A percentile compares a stretch with the other conserved stretches of the same genome.
Conservation (phyloP, 139 green algal genomes). For the Ettlia oleoabundans region DNA sequence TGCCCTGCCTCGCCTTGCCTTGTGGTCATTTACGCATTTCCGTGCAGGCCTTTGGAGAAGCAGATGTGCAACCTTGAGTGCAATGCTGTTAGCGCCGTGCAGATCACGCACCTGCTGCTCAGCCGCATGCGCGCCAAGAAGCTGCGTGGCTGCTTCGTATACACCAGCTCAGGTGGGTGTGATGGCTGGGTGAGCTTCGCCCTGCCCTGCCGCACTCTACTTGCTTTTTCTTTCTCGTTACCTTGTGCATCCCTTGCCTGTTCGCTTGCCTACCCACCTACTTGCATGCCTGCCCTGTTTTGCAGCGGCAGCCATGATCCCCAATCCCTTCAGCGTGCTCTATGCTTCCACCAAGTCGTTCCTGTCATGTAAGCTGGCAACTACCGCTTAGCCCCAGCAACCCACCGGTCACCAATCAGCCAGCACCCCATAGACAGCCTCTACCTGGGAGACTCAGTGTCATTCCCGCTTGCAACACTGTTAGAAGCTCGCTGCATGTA, state of each 20-base stretch:
- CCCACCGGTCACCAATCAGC: neutral
- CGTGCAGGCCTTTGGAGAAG: slow-evolving; percentile 64
- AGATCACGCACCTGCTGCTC: slow-evolving; percentile 94
- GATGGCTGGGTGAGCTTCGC: neutral
- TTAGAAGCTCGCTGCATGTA: neutral
- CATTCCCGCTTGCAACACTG: neutral
- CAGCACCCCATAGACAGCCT: too few species aligned
- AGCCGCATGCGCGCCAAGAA: slow-evolving; percentile 77
- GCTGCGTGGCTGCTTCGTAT: slow-evolving; percentile 88
- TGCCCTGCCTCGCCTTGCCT: neutral
- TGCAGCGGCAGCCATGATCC: slow-evolving; percentile 81
- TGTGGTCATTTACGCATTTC: too few species aligned
- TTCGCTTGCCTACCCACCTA: too few species aligned
- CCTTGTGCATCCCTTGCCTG: too few species aligned
- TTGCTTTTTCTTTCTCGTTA: too few species aligned
- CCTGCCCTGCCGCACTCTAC: too few species aligned
- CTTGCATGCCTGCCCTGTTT: too few species aligned
- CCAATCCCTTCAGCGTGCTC: slow-evolving; percentile 85
- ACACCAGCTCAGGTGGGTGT: slow-evolving; percentile 72
- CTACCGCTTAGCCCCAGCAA: neutral
- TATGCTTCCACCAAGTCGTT: slow-evolving; percentile 92
- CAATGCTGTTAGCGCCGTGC: slow-evolving; percentile 86
- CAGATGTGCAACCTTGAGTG: slow-evolving; percentile 92
- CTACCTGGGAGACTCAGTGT: too few species aligned
- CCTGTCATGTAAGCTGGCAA: slow-evolving; percentile 57